Percentiles rank a stretch among this genome's conserved stretches.
Conservation (phyloP, 2,329 filamentous ascomycete genomes). For the Diaporthe eres region DNA sequence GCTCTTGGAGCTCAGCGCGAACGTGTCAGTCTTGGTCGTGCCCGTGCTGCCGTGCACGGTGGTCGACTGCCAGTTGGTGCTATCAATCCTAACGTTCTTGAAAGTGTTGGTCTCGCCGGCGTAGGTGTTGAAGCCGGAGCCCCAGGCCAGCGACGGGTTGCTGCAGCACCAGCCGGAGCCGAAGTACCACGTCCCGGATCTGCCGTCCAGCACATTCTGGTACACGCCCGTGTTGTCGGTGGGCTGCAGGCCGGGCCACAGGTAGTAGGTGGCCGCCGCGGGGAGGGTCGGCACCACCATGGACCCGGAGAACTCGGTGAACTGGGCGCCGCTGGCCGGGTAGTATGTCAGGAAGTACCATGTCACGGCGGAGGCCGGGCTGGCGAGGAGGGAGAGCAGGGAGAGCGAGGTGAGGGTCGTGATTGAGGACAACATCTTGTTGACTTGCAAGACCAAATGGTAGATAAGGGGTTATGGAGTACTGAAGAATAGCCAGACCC, state of each 20-base stretch:
- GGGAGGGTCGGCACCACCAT: constrained; percentile 50
- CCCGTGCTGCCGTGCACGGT: constrained; percentile 50
- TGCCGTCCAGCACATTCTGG: constrained; percentile 58
- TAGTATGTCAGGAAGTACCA: constrained; percentile 54
- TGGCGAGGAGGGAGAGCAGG: constrained; percentile 46
- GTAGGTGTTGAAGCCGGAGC: constrained; percentile 55
- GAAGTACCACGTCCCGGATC: constrained; percentile 58
- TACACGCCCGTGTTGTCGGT: constrained; percentile 57
- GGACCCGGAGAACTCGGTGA: constrained; percentile 51
- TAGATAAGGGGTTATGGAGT: background rate
- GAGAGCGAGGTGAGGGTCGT: constrained; percentile 33
- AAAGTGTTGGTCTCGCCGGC: constrained; percentile 52
- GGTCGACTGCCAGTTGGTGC: constrained; percentile 52
- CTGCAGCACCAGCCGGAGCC: constrained; percentile 58
- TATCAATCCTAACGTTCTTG: constrained; percentile 47
- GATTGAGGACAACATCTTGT: constrained; percentile 38
- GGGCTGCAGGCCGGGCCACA: constrained; percentile 59
- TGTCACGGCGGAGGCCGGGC: constrained; percentile 48
- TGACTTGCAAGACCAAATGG: no score
- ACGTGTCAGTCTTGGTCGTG: constrained; percentile 50
- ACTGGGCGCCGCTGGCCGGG: constrained; percentile 51
- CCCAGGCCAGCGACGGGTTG: constrained; percentile 56
- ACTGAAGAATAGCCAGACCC: background rate
- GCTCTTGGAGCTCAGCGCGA: constrained; percentile 49
- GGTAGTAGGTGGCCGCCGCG: constrained; percentile 55